These are phyloP conservation scores for Krasilnikovozyma curviuscula DNA, from an alignment of 768 basidiomycete species.

Conservation along the genomic window DNA sequence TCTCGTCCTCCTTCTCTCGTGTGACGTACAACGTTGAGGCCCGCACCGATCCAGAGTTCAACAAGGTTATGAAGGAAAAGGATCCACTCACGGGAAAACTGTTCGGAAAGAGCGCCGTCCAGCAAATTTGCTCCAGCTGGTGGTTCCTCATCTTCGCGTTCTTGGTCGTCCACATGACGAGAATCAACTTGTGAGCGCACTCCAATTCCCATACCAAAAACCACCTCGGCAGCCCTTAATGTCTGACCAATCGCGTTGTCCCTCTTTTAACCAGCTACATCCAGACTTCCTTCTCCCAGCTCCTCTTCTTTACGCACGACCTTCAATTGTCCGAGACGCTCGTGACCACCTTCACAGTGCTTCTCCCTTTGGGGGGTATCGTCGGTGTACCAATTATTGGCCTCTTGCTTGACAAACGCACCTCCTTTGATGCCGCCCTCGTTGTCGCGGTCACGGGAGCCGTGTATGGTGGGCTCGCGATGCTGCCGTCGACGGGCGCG, in stretches of 20 bases:
- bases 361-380: conserved; percentile 28
- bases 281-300: conserved; percentile 4
- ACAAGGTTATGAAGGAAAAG: neutral
- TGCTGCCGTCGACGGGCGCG: conserved; percentile 15
- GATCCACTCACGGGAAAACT: conserved; percentile 23
- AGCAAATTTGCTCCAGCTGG: conserved; percentile 25
- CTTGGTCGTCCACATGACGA: conserved; percentile 25
- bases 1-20: neutral
- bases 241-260: too few species aligned
- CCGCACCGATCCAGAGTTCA: neutral
- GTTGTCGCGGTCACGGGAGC: conserved; percentile 22
- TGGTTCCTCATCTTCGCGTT: conserved; percentile 22
- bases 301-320: neutral
- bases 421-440: conserved; percentile 15
- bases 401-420: conserved; percentile 18
- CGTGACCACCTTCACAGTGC: conserved; percentile 24
- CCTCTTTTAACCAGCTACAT: too few species aligned
- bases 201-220: too few species aligned
- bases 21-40: neutral
- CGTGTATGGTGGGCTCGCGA: conserved; percentile 21
- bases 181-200: conserved; percentile 30
- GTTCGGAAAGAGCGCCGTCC: conserved; percentile 18
- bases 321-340: neutral
- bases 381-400: conserved; percentile 23
- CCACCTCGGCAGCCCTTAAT: too few species aligned